Evolutionary conservation across 495 filamentous ascomycete genomes (phyloP).

Genomic region (Penicillium waksmanii): DNA sequence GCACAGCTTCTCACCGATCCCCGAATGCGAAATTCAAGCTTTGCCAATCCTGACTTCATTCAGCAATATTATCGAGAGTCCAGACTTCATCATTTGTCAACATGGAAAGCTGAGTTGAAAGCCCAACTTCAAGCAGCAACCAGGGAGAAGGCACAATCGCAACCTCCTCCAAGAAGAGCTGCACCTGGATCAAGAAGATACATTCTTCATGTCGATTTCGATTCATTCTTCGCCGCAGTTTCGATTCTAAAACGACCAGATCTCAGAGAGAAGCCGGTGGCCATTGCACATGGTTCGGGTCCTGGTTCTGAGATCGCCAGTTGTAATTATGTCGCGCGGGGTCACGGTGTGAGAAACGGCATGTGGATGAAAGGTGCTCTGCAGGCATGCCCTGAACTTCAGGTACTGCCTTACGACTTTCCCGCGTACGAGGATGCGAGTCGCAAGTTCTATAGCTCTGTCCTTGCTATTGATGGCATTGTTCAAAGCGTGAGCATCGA

Average conservation of each 20-base stretch:
- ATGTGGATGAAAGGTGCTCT: conserved; percentile 98
- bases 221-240: conserved; percentile 96
- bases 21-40: conserved; percentile 79
- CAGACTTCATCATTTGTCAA: conserved; percentile 89
- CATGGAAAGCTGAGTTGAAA: conserved; percentile 94
- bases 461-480: conserved; percentile 75
- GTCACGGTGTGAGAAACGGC: conserved; percentile 87
- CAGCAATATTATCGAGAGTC: conserved; percentile 94
- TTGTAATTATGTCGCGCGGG: conserved; percentile 90
- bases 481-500: conserved; percentile 98
- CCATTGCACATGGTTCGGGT: conserved; percentile 80
- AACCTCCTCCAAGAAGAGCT: conserved; percentile 49
- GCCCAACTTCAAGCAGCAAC: conserved; percentile 79
- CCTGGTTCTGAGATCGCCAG: conserved; percentile 93
- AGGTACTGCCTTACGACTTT: conserved; percentile 91
- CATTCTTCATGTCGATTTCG: conserved; percentile 94
- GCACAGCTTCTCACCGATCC: conserved; percentile 79
- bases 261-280: conserved; percentile 78
- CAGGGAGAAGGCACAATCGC: conserved; percentile 64
- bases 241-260: conserved; percentile 79
- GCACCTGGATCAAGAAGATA: conserved; percentile 71
- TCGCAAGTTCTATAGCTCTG: conserved; percentile 79
- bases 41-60: conserved; percentile 87
- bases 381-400: conserved; percentile 81
- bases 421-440: conserved; percentile 93